Evolutionary conservation across 805 yeast species (phyloP).

Genomic region (Lipomyces sp.): DNA sequence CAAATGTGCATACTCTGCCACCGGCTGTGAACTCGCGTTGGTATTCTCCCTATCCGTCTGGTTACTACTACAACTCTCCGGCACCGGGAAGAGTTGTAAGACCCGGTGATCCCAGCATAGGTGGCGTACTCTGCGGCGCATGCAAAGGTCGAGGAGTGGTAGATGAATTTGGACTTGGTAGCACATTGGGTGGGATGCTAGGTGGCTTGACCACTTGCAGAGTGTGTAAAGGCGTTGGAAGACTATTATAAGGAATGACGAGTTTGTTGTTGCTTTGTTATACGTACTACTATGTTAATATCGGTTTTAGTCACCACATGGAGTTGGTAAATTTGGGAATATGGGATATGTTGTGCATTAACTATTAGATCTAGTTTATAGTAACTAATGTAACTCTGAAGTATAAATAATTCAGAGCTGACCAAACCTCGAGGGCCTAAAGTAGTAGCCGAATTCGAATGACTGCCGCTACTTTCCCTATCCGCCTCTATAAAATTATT

Average conservation of each 20-base stretch:
- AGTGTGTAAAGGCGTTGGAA: slow-evolving; percentile 31
- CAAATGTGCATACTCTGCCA: slow-evolving; percentile 37
- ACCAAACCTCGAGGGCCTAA: too few species aligned
- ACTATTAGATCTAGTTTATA: background rate
- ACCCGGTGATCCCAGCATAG: slow-evolving; percentile 81
- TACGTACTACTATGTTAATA: background rate
- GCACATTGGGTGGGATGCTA: slow-evolving; percentile 12
- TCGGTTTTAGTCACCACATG: background rate
- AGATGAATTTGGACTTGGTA: slow-evolving; percentile 49
- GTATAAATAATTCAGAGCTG: too few species aligned
- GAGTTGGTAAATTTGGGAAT: background rate
- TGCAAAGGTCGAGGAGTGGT: slow-evolving; percentile 70
- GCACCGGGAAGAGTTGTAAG: slow-evolving; percentile 50
- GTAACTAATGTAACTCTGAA: background rate
- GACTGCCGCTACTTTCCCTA: too few species aligned
- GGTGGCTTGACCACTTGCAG: slow-evolving; percentile 24
- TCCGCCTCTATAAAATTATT: too few species aligned
- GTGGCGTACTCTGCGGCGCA: slow-evolving; percentile 73
- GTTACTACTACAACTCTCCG: slow-evolving; percentile 2
- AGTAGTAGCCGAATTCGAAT: too few species aligned
- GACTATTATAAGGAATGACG: slow-evolving; percentile 18
- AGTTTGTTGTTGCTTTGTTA: background rate
- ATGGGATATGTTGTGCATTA: background rate
- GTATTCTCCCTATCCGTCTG: slow-evolving; percentile 37
- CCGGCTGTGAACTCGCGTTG: slow-evolving; percentile 37